Base-by-base conservation (phyloP, 345 rosid genomes). In the Pistacia integerrima region DNA sequence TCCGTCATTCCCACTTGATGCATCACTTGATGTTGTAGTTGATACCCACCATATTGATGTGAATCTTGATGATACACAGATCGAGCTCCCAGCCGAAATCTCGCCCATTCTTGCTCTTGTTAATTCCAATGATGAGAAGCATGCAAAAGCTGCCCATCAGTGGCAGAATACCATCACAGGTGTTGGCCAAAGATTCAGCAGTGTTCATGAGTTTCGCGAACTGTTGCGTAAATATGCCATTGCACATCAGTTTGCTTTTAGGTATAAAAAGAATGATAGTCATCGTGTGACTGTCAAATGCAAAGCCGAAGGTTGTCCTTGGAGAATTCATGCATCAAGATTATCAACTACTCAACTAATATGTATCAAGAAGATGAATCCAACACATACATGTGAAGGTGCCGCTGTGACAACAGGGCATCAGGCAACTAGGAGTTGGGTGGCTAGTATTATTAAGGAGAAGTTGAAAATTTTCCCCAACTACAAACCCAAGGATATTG, bases 281-380 rank as follows among this genome's bases (percentile, higher is more conserved):
- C 95, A 95, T 72, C 88, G 99, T 2, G 99, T 95, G 73, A 91
- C 98, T 48, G 99, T 95, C 35, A 93, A 95, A 83, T 93, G 99
- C 84, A 95, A 91, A 87, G 94, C 94, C 1, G 98, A 95, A 69
- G 93, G 97, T 55, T 95, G 99, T 80, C 98, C 97, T 46, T 95
- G 98, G 98, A 90, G 99, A 78, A 91, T 95, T 78, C 97, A 93
- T 70, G 99, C 99, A 18, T 95, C 98, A 3, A 88, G 97, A 85
- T 79, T 95, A 78, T 90, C 98, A 0, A 91, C 98, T 17, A 95
- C 98, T 64, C 98, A 93, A 75, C 85, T 95, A 60, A 92, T 91
- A 70, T 91, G 97, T 74, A 93, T 95, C 64, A 95, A 95, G 81
- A 95, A 93, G 78, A 95, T 95, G 99, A 91, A 79, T 70, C 85